Conservation (phyloP, 139 green algal species). For the Closterium sp. region DNA sequence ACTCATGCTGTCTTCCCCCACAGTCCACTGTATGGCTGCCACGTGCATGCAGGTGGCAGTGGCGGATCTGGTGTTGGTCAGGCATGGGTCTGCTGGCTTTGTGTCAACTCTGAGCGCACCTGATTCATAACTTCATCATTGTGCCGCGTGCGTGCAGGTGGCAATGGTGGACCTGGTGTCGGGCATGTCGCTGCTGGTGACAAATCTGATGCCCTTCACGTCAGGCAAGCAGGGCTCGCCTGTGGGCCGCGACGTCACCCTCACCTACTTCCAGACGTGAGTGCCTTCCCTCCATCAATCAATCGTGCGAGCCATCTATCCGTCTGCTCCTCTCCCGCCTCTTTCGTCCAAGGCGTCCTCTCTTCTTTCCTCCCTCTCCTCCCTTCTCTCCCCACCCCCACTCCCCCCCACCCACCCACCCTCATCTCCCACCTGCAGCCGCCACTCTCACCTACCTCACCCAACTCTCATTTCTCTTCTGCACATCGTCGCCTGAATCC, state of each 20-base stretch:
- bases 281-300: background rate
- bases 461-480: no score
- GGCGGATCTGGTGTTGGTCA: conserved; percentile 6
- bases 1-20: background rate
- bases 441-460: no score
- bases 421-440: background rate
- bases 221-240: conserved; percentile 12
- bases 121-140: no score
- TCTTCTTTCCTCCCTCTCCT: background rate
- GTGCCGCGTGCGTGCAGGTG: no score
- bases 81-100: conserved; percentile 34
- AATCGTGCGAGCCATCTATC: background rate
- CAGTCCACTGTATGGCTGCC: background rate
- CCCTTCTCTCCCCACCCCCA: background rate
- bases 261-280: conserved; percentile 35
- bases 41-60: conserved; percentile 19
- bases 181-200: conserved; percentile 34
- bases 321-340: no score
- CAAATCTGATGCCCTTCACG: conserved; percentile 21
- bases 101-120: conserved; percentile 23
- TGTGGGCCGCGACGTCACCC: conserved; percentile 25
- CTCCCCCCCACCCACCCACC: background rate
- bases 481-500: no score
- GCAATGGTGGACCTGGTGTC: conserved; percentile 23
- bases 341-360: no score